Conservation (phyloP, 2,329 filamentous ascomycete species). For the Aspergillus ibericus region DNA sequence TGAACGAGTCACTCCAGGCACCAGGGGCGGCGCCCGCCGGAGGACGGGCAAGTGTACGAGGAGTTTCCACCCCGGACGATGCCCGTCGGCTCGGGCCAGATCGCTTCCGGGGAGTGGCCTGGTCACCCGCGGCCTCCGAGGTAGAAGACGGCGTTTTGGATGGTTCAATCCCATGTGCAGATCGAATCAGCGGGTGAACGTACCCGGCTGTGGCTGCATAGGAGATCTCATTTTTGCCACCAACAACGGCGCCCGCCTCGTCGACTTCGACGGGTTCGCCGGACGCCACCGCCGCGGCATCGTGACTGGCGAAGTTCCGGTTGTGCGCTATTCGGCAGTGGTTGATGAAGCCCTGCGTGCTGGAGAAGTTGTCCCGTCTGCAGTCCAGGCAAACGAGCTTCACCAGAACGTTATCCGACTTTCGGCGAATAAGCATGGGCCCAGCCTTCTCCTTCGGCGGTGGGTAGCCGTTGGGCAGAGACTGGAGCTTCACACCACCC, state of each 20-base stretch:
- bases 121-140: slow-evolving; percentile 12
- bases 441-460: slow-evolving; percentile 77
- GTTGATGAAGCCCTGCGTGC: slow-evolving; percentile 98
- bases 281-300: slow-evolving; percentile 85
- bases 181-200: slow-evolving; percentile 63
- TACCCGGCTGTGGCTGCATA: slow-evolving; percentile 45
- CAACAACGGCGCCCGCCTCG: slow-evolving; percentile 53
- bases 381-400: slow-evolving; percentile 90
- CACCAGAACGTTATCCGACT: slow-evolving; percentile 77
- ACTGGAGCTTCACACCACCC: slow-evolving; percentile 65
- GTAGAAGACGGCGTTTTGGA: slow-evolving; percentile 18
- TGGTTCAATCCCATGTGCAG: slow-evolving; percentile 46
- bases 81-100: slow-evolving; percentile 12
- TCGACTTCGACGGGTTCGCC: slow-evolving; percentile 77
- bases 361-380: slow-evolving; percentile 86
- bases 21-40: slow-evolving; percentile 17
- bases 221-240: slow-evolving; percentile 34
- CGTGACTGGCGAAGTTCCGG: slow-evolving; percentile 91
- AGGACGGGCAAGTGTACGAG: slow-evolving; percentile 13
- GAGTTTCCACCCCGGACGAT: slow-evolving; percentile 27
- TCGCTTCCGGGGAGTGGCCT: slow-evolving; percentile 23
- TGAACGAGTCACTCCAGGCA: slow-evolving; percentile 43
- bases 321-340: slow-evolving; percentile 96
- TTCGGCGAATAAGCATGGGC: slow-evolving; percentile 80
- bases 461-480: slow-evolving; percentile 69